phyloP scores from a whole-genome alignment of 306 rosid genomes.

The Alnus rubra region DNA sequence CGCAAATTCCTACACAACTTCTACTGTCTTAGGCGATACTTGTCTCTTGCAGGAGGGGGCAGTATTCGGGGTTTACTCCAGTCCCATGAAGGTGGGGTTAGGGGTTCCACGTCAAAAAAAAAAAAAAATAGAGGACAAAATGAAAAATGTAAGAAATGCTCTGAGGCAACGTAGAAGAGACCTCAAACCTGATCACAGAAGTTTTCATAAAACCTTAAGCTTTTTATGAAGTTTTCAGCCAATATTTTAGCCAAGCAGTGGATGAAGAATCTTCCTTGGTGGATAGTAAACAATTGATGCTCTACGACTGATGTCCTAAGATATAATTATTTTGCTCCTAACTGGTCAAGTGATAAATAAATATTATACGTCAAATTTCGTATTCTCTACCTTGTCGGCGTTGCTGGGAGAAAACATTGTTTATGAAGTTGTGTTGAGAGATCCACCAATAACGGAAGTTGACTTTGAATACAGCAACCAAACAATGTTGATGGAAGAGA shows the following conservation, averaged over 20 bases:
- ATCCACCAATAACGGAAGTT: background rate
- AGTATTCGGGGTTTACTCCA: too few relatives aligned
- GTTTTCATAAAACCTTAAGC: too few relatives aligned
- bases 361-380: background rate
- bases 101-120: too few relatives aligned
- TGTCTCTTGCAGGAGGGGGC: too few relatives aligned
- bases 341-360: background rate
- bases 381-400: background rate
- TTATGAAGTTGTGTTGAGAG: background rate
- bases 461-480: background rate
- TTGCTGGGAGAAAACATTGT: background rate
- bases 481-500: background rate
- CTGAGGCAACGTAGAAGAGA: background rate
- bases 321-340: background rate
- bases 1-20: too few relatives aligned
- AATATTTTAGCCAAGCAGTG: background rate
- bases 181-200: constrained; percentile 41
- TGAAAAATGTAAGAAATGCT: too few relatives aligned
- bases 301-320: background rate
- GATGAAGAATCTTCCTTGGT: background rate
- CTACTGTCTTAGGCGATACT: too few relatives aligned
- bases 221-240: too few relatives aligned
- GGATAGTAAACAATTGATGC: background rate
- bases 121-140: too few relatives aligned
- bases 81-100: too few relatives aligned